Conservation (phyloP, 2,329 filamentous ascomycete species). For the Calonectria leucothoes region DNA sequence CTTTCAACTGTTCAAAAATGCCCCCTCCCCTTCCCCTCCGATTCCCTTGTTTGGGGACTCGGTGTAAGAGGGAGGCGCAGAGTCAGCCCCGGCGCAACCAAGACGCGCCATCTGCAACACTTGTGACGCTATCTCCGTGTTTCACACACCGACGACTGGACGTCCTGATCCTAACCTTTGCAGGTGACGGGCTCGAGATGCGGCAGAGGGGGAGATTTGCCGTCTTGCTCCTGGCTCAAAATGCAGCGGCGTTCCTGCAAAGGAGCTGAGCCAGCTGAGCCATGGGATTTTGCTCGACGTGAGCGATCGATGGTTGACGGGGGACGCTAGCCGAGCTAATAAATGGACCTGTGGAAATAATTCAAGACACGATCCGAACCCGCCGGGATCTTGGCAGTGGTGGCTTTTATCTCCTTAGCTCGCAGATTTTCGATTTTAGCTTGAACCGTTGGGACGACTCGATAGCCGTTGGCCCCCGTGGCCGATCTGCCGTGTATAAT, state of each 20-base stretch:
- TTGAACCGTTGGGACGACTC: background rate
- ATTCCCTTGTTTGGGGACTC: background rate
- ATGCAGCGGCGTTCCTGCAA: background rate
- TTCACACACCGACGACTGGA: background rate
- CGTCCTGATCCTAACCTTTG: no score
- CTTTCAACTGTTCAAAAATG: background rate
- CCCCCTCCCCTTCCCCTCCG: no score
- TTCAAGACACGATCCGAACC: background rate
- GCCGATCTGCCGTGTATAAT: constrained; percentile 28
- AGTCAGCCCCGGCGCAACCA: background rate
- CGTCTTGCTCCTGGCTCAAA: background rate
- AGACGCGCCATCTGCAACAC: constrained; percentile 2
- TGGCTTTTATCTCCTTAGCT: background rate
- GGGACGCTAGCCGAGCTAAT: background rate
- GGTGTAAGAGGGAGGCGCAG: background rate
- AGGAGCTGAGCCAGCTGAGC: no score
- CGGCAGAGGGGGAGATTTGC: background rate
- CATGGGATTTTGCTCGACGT: no score
- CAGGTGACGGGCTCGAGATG: background rate
- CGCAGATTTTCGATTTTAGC: background rate
- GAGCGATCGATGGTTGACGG: background rate
- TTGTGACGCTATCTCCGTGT: background rate
- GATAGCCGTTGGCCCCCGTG: constrained; percentile 29
- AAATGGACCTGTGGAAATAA: background rate
- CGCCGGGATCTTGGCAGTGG: background rate